Conservation (phyloP, 306 rosid genomes). For the Spatholobus suberectus region DNA sequence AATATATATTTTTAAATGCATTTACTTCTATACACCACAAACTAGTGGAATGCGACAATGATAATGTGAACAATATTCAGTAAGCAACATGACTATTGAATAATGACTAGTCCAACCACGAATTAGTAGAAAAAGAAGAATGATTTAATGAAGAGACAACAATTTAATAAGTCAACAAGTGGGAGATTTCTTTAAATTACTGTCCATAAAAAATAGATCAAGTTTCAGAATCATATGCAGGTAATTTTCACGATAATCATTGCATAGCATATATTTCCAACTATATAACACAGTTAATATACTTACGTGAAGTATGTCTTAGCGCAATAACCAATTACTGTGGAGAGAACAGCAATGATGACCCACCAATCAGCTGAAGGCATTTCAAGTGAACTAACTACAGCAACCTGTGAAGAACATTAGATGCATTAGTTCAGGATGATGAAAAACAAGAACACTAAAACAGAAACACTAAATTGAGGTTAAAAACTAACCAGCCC, state of each 20-base stretch:
- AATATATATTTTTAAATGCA: background rate
- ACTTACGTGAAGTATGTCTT: slow-evolving; percentile 95
- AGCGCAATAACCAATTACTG: slow-evolving; percentile 87
- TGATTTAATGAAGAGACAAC: background rate
- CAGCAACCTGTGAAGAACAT: slow-evolving; percentile 75
- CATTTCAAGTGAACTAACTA: slow-evolving; percentile 79
- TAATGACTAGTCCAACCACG: slow-evolving; percentile 1
- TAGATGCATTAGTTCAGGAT: slow-evolving; percentile 39
- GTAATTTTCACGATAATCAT: slow-evolving; percentile 4
- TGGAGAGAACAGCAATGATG: slow-evolving; percentile 78
- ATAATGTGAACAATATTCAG: slow-evolving; percentile 27
- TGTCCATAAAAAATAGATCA: background rate
- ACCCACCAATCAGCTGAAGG: slow-evolving; percentile 89
- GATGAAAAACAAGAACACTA: slow-evolving; percentile 23
- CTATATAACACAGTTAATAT: slow-evolving; percentile 1
- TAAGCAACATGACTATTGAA: slow-evolving; percentile 2
- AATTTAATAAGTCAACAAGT: background rate
- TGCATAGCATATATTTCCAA: slow-evolving; percentile 1
- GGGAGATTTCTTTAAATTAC: background rate
- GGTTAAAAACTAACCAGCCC: slow-evolving; percentile 76
- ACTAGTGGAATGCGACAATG: background rate
- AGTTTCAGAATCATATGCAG: slow-evolving; percentile 25
- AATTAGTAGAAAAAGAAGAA: background rate
- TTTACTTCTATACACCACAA: slow-evolving; percentile 21
- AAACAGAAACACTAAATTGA: slow-evolving; percentile 6